These are phyloP conservation scores for Aspergillus taichungensis DNA, from an alignment of 495 filamentous ascomycete genomes.

Conservation along the genomic window DNA sequence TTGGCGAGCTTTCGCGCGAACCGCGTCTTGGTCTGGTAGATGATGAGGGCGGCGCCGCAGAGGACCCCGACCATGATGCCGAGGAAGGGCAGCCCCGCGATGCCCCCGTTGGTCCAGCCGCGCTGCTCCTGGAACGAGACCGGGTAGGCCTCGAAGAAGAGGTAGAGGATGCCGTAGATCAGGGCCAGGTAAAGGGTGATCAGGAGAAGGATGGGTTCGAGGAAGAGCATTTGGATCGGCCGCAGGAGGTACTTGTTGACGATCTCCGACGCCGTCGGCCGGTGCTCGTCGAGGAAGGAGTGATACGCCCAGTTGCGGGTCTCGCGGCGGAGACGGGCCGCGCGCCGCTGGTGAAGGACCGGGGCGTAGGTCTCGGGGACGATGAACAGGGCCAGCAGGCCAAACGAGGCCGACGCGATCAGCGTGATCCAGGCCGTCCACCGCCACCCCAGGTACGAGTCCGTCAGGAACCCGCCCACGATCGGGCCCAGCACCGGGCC, in stretches of 20 bases:
- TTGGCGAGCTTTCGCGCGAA: constrained; percentile 41
- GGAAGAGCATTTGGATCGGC: constrained; percentile 49
- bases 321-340: constrained; percentile 45
- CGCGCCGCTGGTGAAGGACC: constrained; percentile 46
- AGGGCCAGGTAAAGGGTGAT: constrained; percentile 42
- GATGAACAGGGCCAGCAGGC: constrained; percentile 39
- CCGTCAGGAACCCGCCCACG: constrained; percentile 48
- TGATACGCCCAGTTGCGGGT: constrained; percentile 57
- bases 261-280: constrained; percentile 36
- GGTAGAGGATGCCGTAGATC: constrained; percentile 55
- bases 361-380: constrained; percentile 55
- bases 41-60: constrained; percentile 37
- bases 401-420: constrained; percentile 46
- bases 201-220: constrained; percentile 53
- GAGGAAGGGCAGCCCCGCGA: constrained; percentile 51
- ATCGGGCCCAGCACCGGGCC: constrained; percentile 44
- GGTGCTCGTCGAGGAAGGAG: constrained; percentile 48
- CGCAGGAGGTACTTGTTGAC: constrained; percentile 46
- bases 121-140: constrained; percentile 46
- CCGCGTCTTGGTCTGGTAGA: constrained; percentile 41
- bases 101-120: constrained; percentile 38
- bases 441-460: constrained; percentile 49
- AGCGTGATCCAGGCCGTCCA: constrained; percentile 58
- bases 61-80: constrained; percentile 48
- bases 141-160: constrained; percentile 55